Evolutionary conservation across 2,329 filamentous ascomycete genomes (phyloP), one percentile per base, ranked within the genome.

Genomic region (Verticillium dahliae): DNA sequence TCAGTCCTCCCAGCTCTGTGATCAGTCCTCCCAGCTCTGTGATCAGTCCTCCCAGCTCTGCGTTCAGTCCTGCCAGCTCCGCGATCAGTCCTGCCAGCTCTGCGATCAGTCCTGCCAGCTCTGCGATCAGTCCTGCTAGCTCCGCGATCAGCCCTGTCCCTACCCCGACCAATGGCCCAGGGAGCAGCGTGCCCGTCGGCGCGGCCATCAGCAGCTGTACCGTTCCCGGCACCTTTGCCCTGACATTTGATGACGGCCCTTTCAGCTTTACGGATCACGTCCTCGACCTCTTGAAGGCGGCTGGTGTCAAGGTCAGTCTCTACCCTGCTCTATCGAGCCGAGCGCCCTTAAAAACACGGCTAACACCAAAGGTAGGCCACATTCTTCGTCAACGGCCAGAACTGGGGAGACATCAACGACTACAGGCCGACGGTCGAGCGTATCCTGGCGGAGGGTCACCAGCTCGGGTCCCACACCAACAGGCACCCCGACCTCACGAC

Each of bases 201-300:
- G 4, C 27, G 27, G 27, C 27, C 22, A 62, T 62, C 4, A 34
- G 31, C 27, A 57, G 66, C 10, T 78, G 75, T 65, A 71, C 66
- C 1, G 62, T 62, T 13, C 70, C 72, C 1, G 74, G 72, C 33
- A 69, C 70, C 61, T 69, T 78, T 41, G 78, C 79, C 1, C 68
- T 81, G 34, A 80, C 78, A 1, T 80, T 77, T 65, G 79, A 81
- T 63, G 79, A 81, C 58, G 78, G 78, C 0, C 79, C 79, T 0
- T 76, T 71, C 61, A 59, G 65, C 3, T 80, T 75, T 64, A 82
- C 80, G 5, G 65, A 67, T 14, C 67, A 69, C 6, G 66, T 82
- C 5, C 73, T 82, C 22, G 72, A 78, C 59, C 56, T 74, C 1
- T 62, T 78, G 10, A 68, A 70, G 22, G 57, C 68, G 9, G 65